Evolutionary conservation across 352 stramenopile genomes (phyloP), one percentile per base, ranked within the genome.

Genomic region (Phytophthora pluvialis): DNA sequence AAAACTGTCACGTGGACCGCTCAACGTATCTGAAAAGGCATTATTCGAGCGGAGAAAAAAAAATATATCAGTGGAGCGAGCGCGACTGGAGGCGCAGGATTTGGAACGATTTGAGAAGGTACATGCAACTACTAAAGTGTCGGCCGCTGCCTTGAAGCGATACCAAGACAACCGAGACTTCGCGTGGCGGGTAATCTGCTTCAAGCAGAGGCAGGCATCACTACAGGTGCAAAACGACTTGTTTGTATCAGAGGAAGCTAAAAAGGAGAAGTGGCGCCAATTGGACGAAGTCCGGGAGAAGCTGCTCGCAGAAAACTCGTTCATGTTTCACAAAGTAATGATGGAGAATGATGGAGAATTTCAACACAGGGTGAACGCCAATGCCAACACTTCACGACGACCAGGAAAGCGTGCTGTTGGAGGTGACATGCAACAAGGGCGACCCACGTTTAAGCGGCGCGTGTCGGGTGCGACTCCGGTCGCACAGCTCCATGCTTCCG

Each of bases 251-350:
- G 4, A 32, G 0, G 46, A 70, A 49, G 9, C 6, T 21, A 45
- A 35, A 21, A 18, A 29, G 2, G 28, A 66, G 12, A 9, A 54
- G 33, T 40, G 40, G 53, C 39, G 47, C 29, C 47, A 13, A 25
- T 16, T 69, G 31, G 60, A 60, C 11, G 26, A 57, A 45, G 65
- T 66, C 5, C 39, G 42, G 10, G 32, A 70, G 36, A 11, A 44
- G 3, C 8, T 73, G 33, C 31, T 65, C 1, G 15, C 40, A 6
- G 52, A 69, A 44, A 70, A 73, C 16, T 2, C 28, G 4, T 0
- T 21, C 21, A 55, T 73, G 52, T 73, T 66, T 49, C 46, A 65
- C 16, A 54, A 51, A 52, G 51, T 73, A 8, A 73, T 73, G 65
- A 50, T 35, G 33, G 47, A 33, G 36, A 42, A 21, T 13, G 13